Base-by-base conservation (phyloP, 352 stramenopile genomes). In the Phytopythium helicoides region DNA sequence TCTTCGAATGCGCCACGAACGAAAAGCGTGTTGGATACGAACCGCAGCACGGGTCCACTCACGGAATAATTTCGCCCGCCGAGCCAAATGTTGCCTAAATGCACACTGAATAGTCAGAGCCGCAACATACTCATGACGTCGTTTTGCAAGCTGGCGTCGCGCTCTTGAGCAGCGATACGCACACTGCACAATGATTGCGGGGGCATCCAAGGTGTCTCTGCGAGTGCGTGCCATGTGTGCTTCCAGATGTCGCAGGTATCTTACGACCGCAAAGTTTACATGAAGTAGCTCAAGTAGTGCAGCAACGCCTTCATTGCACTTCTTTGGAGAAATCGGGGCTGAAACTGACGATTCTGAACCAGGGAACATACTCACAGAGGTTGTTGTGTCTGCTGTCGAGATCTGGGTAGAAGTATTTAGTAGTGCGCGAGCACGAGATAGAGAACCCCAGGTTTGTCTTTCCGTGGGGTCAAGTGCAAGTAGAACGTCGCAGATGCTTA, bases 11-110 rank as follows among this genome's bases (percentile, higher is more conserved):
- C 45, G 45, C n/a, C 45, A 19, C 3, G 63, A 61, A 8, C 82
- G 80, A 51, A 79, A 93, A 10, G 74, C 74, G n/a, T 64, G 66
- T 36, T 93, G 80, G 3, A 93, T 52, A 34, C 51, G 72, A 22
- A 71, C 49, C 0, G 80, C 74, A 8, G 82, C 72, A n/a, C 58
- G 67, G 7, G 55, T 74, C 68, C 71, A 84, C 23, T 65, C 70
- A 34, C 79, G 58, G 26, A 85, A 87, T 3, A 81, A 60, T 2
- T 63, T 18, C 12, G 50, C 63, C 14, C 78, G 73, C 15, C 78
- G 72, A 3, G 82, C 82, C 42, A 93, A 70, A 41, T 81, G 64
- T 44, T 90, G 80, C 0, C 82, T 78, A 18, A 79, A 88, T 1
- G 70, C 72, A 51, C 82, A 91, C 56, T 93, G 80, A 44, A 93